These are phyloP conservation scores for Collybiopsis confluens DNA, from an alignment of 768 basidiomycete species.

Conservation along the genomic window DNA sequence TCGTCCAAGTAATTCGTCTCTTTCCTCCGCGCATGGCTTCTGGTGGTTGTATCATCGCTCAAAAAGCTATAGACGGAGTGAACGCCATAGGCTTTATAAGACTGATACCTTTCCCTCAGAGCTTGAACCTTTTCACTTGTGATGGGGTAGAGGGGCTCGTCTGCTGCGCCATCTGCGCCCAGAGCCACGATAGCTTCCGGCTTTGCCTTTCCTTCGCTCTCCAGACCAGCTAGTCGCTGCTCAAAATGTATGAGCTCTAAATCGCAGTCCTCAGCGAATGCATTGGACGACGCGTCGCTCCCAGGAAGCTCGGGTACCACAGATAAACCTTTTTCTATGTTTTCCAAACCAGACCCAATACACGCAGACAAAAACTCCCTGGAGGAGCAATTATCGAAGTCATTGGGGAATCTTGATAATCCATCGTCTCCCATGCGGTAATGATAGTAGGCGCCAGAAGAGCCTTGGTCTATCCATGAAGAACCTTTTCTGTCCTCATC, in stretches of 20 bases:
- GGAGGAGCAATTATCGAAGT: neutral
- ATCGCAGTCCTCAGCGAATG: neutral
- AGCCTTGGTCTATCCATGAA: neutral
- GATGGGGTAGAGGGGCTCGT: neutral
- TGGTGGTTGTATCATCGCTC: neutral
- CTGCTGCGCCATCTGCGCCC: neutral
- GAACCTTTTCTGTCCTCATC: neutral
- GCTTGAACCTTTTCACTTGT: neutral
- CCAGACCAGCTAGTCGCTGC: neutral
- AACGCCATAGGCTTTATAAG: constrained; percentile 3
- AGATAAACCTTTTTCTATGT: neutral
- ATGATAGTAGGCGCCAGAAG: constrained; percentile 1
- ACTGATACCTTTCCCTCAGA: constrained; percentile 1
- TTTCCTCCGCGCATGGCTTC: neutral
- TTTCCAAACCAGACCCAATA: neutral
- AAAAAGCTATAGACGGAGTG: neutral
- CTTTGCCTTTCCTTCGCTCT: neutral
- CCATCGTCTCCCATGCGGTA: constrained; percentile 6
- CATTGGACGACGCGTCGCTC: neutral
- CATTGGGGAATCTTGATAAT: neutral
- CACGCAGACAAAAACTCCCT: neutral
- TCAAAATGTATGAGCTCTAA: neutral
- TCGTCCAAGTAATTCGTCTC: neutral
- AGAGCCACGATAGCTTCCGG: neutral
- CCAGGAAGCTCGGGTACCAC: neutral